These are phyloP conservation scores for Zasmidium angulare DNA, from an alignment of 2,329 filamentous ascomycete genomes.

Conservation along the genomic window DNA sequence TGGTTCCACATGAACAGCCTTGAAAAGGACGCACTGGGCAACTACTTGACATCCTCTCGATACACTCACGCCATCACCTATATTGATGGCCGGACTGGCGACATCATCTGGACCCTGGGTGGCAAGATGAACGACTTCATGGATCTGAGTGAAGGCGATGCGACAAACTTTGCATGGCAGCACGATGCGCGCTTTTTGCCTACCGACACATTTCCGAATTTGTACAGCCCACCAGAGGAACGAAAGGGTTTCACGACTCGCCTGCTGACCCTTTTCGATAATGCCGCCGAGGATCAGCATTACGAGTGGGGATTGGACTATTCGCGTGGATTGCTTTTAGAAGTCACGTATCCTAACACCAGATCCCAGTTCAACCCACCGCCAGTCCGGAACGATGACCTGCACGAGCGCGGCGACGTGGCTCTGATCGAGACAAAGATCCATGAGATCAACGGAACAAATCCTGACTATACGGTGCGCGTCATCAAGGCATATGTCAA, in stretches of 20 bases:
- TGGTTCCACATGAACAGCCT: slow-evolving; percentile 56
- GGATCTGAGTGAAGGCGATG: slow-evolving; percentile 29
- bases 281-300: slow-evolving; percentile 47
- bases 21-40: slow-evolving; percentile 47
- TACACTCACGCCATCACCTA: slow-evolving; percentile 46
- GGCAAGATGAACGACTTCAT: slow-evolving; percentile 44
- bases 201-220: slow-evolving; percentile 27
- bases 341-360: slow-evolving; percentile 30
- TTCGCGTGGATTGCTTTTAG: slow-evolving; percentile 34
- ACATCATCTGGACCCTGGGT: slow-evolving; percentile 49
- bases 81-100: slow-evolving; percentile 43
- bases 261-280: slow-evolving; percentile 54
- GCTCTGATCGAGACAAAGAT: slow-evolving; percentile 33
- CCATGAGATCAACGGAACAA: slow-evolving; percentile 28
- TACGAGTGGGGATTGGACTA: slow-evolving; percentile 30
- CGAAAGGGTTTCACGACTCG: slow-evolving; percentile 37
- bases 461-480: slow-evolving; percentile 30
- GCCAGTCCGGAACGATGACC: neutral
- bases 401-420: slow-evolving; percentile 2
- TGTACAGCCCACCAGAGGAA: slow-evolving; percentile 23
- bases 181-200: slow-evolving; percentile 33
- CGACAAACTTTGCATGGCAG: slow-evolving; percentile 35
- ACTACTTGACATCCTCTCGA: slow-evolving; percentile 49
- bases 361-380: neutral
- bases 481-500: slow-evolving; percentile 32